Percentiles rank a stretch among this genome's conserved stretches.
Evolutionary conservation across 73 alveolate species (phyloP).

Genomic region (Vitrella brassicaformis): DNA sequence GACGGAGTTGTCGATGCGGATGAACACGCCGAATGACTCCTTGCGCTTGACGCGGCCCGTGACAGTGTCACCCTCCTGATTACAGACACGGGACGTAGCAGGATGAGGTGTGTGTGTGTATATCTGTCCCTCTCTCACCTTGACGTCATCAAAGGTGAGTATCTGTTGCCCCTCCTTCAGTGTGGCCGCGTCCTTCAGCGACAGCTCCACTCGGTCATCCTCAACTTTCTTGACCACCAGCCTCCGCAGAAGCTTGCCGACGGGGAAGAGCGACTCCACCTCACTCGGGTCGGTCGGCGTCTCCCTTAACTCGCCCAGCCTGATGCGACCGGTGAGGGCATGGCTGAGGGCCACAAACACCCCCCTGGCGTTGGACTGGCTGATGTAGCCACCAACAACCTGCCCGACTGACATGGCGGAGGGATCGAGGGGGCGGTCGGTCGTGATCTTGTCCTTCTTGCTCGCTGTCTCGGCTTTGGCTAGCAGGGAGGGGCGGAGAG

Average conservation of each 20-base stretch:
- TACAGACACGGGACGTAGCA: too few species aligned
- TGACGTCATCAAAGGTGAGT: conserved; percentile 9
- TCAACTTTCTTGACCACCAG: neutral
- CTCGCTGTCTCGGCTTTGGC: too few species aligned
- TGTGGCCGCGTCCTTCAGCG: neutral
- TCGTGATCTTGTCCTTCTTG: conserved; percentile 8
- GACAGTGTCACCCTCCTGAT: conserved; percentile 25
- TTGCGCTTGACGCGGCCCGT: conserved; percentile 17
- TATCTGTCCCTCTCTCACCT: too few species aligned
- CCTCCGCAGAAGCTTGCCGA: conserved; percentile 4
- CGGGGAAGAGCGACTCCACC: conserved; percentile 9
- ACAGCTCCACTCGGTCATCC: conserved; percentile 12
- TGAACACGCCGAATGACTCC: conserved; percentile 22
- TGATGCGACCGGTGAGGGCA: conserved; percentile 15
- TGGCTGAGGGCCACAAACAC: conserved; percentile 32
- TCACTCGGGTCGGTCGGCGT: conserved; percentile 7
- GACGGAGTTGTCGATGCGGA: conserved; percentile 31
- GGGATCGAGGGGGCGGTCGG: neutral
- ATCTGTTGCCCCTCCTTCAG: neutral
- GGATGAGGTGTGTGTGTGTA: too few species aligned
- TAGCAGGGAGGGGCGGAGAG: too few species aligned
- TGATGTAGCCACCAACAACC: conserved; percentile 14
- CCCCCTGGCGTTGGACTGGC: conserved; percentile 8
- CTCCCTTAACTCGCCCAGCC: conserved; percentile 9
- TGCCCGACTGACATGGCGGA: conserved; percentile 6